phyloP scores from a whole-genome alignment of 106 monocot genomes.

The Apostasia ramifera region DNA sequence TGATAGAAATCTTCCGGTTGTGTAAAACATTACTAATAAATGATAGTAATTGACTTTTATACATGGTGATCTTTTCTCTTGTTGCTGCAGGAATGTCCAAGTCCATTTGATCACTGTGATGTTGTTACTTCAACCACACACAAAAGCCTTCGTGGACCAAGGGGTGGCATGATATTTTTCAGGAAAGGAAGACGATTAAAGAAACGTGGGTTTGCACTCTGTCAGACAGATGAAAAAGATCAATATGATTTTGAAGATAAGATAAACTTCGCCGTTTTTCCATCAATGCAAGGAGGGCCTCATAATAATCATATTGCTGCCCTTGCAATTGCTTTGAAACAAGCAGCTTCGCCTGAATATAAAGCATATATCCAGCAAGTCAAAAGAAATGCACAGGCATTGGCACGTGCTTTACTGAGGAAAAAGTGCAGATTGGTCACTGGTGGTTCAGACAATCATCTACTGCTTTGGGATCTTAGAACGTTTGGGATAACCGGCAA shows the following conservation, averaged over 20 bases:
- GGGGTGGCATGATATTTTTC: constrained; percentile 95
- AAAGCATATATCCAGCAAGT: constrained; percentile 95
- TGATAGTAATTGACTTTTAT: too few relatives aligned
- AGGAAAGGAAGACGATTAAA: constrained; percentile 62
- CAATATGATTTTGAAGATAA: constrained; percentile 85
- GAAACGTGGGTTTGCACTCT: constrained; percentile 32
- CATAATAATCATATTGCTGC: constrained; percentile 98
- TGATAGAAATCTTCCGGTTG: too few relatives aligned
- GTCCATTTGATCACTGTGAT: constrained; percentile 92
- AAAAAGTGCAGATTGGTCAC: constrained; percentile 94
- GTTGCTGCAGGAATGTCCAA: constrained; percentile 66
- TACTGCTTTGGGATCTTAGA: constrained; percentile 96
- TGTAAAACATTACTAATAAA: too few relatives aligned
- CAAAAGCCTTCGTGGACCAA: constrained; percentile 91
- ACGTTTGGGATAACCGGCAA: constrained; percentile 88
- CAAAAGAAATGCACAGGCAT: constrained; percentile 87
- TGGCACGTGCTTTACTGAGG: constrained; percentile 77
- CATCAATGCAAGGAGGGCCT: constrained; percentile 91
- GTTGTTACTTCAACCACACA: constrained; percentile 97
- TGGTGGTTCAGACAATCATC: constrained; percentile 94
- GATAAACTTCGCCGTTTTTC: constrained; percentile 92
- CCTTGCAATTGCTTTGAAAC: constrained; percentile 79
- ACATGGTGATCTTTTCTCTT: neutral
- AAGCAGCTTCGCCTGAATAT: constrained; percentile 85
- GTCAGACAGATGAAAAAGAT: constrained; percentile 54